Base-by-base conservation (phyloP, 2,329 filamentous ascomycete species). In the Dryadomyces sulphureus region DNA sequence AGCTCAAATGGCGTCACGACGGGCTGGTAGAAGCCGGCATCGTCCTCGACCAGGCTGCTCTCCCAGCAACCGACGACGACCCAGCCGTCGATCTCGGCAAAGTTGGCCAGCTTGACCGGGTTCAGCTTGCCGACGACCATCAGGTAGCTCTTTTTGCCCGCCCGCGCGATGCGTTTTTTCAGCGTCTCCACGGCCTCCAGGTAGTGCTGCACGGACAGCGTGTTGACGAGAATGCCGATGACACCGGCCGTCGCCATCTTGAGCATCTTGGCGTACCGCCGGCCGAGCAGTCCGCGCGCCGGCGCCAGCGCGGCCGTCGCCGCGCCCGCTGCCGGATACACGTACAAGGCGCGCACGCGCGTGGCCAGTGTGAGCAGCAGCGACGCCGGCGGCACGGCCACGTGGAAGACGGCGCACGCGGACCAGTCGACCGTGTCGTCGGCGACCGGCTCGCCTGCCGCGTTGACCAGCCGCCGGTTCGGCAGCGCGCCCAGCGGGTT, bases 61-160 rank as follows among this genome's bases (percentile, higher is more conserved):
- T 98, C 92, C 92, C 92, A 98, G 63, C 92, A 98, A 2, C 92
- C 90, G 9, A 98, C 85, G 0, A 96, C 88, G 0, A 96, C 88
- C 92, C 92, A 98, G 16, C 88, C 90, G 38, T 88, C 90, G 5
- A 98, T 77, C 62, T 98, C 92, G 48, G 83, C 78, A 64, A 98
- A 98, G 62, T 98, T 98, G 42, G 92, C 92, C 20, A 98, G 72
- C 62, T 98, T 98, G 34, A 89, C 90, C 0, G 89, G 81, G 58
- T 96, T 98, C 22, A 98, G 71, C 61, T 96, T 96, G 49, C 92
- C 92, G 0, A 98, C 92, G 2, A 98, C 92, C 41, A 98, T 86
- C 2, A 90, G 86, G 61, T 98, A 98, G 60, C 78, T 84, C 66
- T 96, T 98, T 67, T 96, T 96, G 11, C 88, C 89, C 0, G 86